Evolutionary conservation across 1,284 basidiomycete genomes (phyloP), one percentile per base, ranked within the genome.

Genomic region (Mycocalia duriaeana): DNA sequence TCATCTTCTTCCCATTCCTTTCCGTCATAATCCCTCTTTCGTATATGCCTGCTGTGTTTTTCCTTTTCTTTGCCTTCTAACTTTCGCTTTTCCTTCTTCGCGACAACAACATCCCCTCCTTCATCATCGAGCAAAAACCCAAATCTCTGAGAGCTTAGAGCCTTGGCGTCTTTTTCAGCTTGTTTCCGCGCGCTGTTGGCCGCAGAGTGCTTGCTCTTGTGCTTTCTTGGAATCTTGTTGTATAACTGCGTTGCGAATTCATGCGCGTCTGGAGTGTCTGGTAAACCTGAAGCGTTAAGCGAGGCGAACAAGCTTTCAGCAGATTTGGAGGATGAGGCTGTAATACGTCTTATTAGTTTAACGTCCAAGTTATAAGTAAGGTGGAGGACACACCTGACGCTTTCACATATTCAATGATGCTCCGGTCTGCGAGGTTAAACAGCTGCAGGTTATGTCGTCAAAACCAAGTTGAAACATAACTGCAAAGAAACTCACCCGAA

Each of bases 1-100:
- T 92, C 91, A 53, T 93, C 91, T 57, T 80, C 87, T 69, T 89
- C 86, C 91, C 91, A 94, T 47, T 89, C 85, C 49, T 82, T 80
- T 22, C 72, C 77, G 53, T 85, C 85, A 50, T 85, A 81, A 37
- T 94, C 91, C 40, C 89, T 75, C 62, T 92, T 94, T 55, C 91
- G 76, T 42, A 79, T 74, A 51, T 87, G 79, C 34, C 82, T 75
- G 42, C 87, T 84, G 38, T 73, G 53, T 38, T 58, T 60, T 20
- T 52, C 71, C 56, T 71, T 72, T 45, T 72, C 71, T 54, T 69
- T 75, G 47, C 69, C 70, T 52, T 67, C 63, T 9, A 53, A 56
- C 42, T 61, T 68, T 37, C 63, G 61, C 53, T 72, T 74, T 45
- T 70, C 71, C 55, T 73, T 75, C 60, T 74, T 74, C 56, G 77